Conservation (phyloP, 2,329 filamentous ascomycete species). For the Aspergillus brunneoviolaceus region DNA sequence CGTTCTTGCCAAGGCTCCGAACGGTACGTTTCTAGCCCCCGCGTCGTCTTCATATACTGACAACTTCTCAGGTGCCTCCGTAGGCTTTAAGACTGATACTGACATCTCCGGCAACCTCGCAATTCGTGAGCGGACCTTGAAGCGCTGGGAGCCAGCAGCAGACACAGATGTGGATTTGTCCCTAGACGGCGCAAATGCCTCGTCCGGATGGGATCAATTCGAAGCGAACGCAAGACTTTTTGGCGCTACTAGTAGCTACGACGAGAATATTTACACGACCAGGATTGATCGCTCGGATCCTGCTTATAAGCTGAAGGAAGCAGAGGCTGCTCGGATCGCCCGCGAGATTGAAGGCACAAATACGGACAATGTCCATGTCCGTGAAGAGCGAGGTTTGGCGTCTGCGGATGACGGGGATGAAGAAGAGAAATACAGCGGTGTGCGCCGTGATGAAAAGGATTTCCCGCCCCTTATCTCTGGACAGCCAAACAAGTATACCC, state of each 20-base stretch:
- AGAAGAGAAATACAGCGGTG: conserved; percentile 96
- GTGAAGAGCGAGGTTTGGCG: conserved; percentile 79
- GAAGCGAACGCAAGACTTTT: conserved; percentile 84
- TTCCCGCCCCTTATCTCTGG: conserved; percentile 66
- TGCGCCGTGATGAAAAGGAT: conserved; percentile 64
- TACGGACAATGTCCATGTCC: conserved; percentile 76
- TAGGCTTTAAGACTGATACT: conserved; percentile 78
- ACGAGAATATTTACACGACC: conserved; percentile 94
- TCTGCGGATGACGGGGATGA: conserved; percentile 71
- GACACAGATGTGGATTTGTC: conserved; percentile 65
- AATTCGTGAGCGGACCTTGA: conserved; percentile 70
- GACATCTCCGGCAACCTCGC: conserved; percentile 77
- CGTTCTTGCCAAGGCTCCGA: conserved; percentile 53
- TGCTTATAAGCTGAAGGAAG: conserved; percentile 73
- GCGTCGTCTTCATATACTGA: conserved; percentile 1
- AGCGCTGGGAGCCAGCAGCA: conserved; percentile 75
- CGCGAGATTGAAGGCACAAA: conserved; percentile 81
- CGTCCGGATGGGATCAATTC: conserved; percentile 84
- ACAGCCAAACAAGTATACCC: conserved; percentile 75
- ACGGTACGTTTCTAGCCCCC: conserved; percentile 53
- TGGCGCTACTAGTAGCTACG: conserved; percentile 83
- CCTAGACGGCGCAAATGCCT: conserved; percentile 60
- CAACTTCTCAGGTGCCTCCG: conserved; percentile 57
- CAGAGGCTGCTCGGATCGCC: conserved; percentile 77
- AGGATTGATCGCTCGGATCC: conserved; percentile 81